A percentile compares a stretch with the other conserved stretches of the same genome.
phyloP scores from a whole-genome alignment of 148 eudicot species.

The Camellia granthamiana region DNA sequence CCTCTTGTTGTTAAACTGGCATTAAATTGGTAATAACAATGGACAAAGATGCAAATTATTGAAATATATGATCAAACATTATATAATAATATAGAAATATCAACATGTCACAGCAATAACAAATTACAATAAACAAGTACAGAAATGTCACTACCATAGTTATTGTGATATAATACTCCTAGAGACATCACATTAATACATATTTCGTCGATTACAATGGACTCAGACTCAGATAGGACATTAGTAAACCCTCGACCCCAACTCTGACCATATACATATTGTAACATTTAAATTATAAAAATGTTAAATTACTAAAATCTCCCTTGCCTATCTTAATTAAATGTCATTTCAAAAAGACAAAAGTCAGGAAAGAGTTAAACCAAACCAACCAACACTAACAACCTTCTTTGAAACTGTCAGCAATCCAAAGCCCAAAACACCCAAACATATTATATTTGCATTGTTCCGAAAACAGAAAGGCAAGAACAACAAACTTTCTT shows the following conservation, averaged over 20 bases:
- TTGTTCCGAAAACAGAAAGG: background rate
- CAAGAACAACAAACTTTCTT: background rate
- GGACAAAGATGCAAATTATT: background rate
- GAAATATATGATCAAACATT: background rate
- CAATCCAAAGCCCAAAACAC: slow-evolving; percentile 11
- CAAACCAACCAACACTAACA: slow-evolving; percentile 15
- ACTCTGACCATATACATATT: background rate
- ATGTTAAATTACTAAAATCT: slow-evolving; percentile 6
- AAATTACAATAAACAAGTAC: background rate
- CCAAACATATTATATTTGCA: slow-evolving; percentile 1
- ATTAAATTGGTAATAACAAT: background rate
- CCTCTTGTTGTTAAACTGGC: background rate
- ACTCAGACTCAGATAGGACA: background rate
- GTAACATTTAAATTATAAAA: background rate
- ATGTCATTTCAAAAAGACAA: slow-evolving; percentile 14
- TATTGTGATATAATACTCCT: background rate
- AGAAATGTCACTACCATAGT: background rate
- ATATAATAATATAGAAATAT: background rate
- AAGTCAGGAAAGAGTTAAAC: background rate
- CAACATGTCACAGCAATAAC: background rate
- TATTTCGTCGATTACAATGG: slow-evolving; percentile 11
- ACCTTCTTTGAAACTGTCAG: slow-evolving; percentile 24
- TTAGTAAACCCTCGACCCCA: background rate
- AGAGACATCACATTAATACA: background rate
- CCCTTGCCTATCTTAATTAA: slow-evolving; percentile 1